Base-by-base conservation (phyloP, 2,329 filamentous ascomycete species). In the Clonostachys solani region DNA sequence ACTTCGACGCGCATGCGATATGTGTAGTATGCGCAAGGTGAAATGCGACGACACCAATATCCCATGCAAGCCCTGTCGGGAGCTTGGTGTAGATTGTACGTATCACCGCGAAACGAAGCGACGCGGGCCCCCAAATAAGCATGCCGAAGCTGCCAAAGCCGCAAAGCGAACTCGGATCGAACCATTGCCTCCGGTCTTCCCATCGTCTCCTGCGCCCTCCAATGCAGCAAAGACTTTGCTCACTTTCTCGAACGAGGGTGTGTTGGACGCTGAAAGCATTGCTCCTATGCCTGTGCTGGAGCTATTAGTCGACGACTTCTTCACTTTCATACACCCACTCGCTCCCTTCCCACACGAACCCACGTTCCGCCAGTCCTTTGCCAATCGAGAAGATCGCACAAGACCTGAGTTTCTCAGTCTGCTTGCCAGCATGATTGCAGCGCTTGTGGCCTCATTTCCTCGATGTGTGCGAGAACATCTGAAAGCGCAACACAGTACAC, bases 271-370 rank as follows among this genome's bases (percentile, higher is more conserved):
- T 43, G 87, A 92, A 59, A 73, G 79, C 3, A 90, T 92, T 51
- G 87, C 85, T 38, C 84, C 87, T 0, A 74, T 85, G 63, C 77
- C 80, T 8, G 81, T 85, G 12, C 69, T 92, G 45, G 77, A 86
- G 56, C 74, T 85, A 3, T 73, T 91, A 15, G 79, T 92, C 48
- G 85, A 91, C 61, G 87, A 92, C 67, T 92, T 89, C 74, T 92
- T 91, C 66, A 89, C 84, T 16, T 90, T 90, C 61, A 85, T 91
- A 46, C 86, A 91, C 56, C 87, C 87, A 2, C 74, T 92, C 9
- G 81, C 80, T 49, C 87, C 87, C 0, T 91, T 92, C 48, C 87
- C 87, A 0, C 87, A 92, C 62, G 86, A 91, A 60, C 86, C 86
- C 1, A 87, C 85, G 5, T 91, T 92, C 61, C 78, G 86, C 18